A percentile compares a stretch with the other conserved stretches of the same genome.
Conservation (phyloP, 768 basidiomycete species). For the Mycena sanguinolenta region DNA sequence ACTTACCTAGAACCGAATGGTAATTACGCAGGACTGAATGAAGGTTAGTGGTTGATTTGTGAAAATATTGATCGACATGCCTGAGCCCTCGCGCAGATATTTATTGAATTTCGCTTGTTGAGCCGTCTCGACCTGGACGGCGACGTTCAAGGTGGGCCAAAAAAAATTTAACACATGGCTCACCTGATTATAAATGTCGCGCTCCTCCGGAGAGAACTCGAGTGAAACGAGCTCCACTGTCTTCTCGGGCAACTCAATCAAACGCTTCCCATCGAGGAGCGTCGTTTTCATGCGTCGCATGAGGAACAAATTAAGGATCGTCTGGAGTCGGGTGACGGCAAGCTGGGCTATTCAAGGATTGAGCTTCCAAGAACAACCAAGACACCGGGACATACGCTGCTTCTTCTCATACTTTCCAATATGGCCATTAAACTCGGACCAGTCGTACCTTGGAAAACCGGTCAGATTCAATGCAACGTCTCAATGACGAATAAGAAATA, state of each 20-base stretch:
- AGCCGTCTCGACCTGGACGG: constrained; percentile 60
- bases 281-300: constrained; percentile 76
- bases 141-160: neutral
- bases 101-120: constrained; percentile 76
- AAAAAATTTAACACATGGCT: neutral
- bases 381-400: constrained; percentile 62
- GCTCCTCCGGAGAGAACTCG: constrained; percentile 72
- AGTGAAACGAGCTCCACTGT: constrained; percentile 63
- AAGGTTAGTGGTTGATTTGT: too few relatives aligned
- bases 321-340: constrained; percentile 71
- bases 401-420: constrained; percentile 62
- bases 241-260: constrained; percentile 77
- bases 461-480: too few relatives aligned
- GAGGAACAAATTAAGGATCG: constrained; percentile 65
- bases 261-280: constrained; percentile 72
- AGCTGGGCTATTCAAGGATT: constrained; percentile 56
- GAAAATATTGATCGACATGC: too few relatives aligned
- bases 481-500: too few relatives aligned
- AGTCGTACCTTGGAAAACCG: constrained; percentile 65
- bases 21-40: too few relatives aligned
- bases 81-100: constrained; percentile 72
- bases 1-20: constrained; percentile 57
- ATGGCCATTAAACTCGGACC: constrained; percentile 53
- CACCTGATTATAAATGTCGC: constrained; percentile 72
- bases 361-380: too few relatives aligned